Percentiles rank a stretch among this genome's conserved stretches.
These are phyloP conservation scores for Hevea brasiliensis DNA, from an alignment of 345 rosid genomes.

Conservation along the genomic window DNA sequence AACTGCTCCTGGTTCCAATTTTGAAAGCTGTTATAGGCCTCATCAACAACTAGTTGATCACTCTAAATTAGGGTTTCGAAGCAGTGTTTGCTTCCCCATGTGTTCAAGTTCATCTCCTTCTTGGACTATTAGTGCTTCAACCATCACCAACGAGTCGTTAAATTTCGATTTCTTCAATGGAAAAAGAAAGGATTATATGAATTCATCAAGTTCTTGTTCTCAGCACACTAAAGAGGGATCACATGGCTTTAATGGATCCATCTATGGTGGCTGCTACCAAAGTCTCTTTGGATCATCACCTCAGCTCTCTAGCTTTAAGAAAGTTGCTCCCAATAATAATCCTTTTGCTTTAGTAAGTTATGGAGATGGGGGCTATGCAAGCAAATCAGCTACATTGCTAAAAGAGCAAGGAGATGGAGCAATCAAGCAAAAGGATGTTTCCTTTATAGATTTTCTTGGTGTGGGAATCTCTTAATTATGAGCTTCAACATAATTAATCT, in stretches of 20 bases:
- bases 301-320: neutral
- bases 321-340: neutral
- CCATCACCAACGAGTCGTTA: conserved; percentile 20
- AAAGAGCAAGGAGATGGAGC: conserved; percentile 17
- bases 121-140: conserved; percentile 20
- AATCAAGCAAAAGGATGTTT: conserved; percentile 37
- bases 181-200: conserved; percentile 9
- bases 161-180: conserved; percentile 17
- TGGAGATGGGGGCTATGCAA: neutral
- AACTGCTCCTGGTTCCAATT: conserved; percentile 16
- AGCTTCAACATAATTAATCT: no score
- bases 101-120: conserved; percentile 24
- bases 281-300: neutral
- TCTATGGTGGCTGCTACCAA: neutral
- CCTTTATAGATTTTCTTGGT: conserved; percentile 68
- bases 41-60: neutral
- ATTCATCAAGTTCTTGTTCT: conserved; percentile 3
- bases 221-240: neutral
- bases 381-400: neutral
- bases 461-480: conserved; percentile 40
- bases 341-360: neutral
- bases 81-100: neutral
- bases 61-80: conserved; percentile 17
- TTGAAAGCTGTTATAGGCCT: conserved; percentile 1
- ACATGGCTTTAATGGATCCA: neutral